Percentiles rank a stretch among this genome's conserved stretches.
phyloP scores from a whole-genome alignment of 148 eudicot species.

The Fallopia convolvulus region DNA sequence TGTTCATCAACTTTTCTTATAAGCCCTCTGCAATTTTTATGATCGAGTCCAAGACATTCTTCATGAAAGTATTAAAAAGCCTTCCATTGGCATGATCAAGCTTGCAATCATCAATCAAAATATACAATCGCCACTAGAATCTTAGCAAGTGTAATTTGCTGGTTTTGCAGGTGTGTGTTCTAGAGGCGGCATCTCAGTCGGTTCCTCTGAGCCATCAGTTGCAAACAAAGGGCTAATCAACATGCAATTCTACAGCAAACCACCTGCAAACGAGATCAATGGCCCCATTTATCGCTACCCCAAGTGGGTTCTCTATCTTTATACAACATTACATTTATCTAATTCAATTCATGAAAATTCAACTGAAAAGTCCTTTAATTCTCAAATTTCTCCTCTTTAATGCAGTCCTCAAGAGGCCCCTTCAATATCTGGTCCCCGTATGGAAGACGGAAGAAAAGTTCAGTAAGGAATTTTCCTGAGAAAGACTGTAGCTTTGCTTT shows the following conservation, averaged over 20 bases:
- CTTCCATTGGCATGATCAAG: not conserved
- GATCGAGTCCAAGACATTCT: not conserved
- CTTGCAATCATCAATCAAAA: not conserved
- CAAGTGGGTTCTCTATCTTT: not conserved
- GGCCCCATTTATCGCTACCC: not conserved
- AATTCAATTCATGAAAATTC: not conserved
- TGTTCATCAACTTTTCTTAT: not conserved
- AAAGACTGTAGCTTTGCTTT: not conserved
- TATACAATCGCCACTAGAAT: not conserved
- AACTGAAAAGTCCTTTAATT: not conserved
- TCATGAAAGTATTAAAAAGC: not conserved
- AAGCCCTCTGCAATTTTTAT: not conserved
- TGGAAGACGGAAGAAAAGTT: constrained; percentile 4
- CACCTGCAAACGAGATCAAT: not conserved
- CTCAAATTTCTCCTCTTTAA: not conserved
- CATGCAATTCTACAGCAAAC: constrained; percentile 10
- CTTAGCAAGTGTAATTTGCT: not conserved
- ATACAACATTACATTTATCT: not conserved
- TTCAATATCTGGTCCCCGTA: not conserved
- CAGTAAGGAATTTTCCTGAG: not conserved
- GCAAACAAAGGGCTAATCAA: constrained; percentile 7
- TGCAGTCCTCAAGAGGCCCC: not conserved
- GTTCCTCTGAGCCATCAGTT: constrained; percentile 10
- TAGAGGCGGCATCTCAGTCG: not conserved
- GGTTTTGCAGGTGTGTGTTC: constrained; percentile 1